These are phyloP conservation scores for Zygoascus bituminiphila DNA, from an alignment of 805 yeast species.

Conservation along the genomic window DNA sequence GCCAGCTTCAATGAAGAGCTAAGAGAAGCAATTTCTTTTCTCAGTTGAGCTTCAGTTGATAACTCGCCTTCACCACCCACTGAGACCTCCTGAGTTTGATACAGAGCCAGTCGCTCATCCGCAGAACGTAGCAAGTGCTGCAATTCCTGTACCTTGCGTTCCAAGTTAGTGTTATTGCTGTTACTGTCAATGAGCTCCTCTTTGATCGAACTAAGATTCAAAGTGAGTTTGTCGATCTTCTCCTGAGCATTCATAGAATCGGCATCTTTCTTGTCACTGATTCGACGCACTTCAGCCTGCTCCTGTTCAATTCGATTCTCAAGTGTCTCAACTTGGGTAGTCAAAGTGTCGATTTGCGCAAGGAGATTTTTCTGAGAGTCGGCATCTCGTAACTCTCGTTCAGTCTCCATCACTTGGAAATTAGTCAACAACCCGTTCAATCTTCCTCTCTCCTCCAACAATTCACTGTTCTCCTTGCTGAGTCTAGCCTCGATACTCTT, in stretches of 20 bases:
- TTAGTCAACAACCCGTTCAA: conserved; percentile 50
- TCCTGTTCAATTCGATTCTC: conserved; percentile 42
- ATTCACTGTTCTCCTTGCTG: conserved; percentile 41
- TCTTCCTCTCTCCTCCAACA: conserved; percentile 51
- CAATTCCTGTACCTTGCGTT: conserved; percentile 30
- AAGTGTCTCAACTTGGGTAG: conserved; percentile 36
- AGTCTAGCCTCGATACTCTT: conserved; percentile 42
- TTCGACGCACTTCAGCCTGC: conserved; percentile 43
- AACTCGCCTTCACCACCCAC: conserved; percentile 21
- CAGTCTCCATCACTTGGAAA: conserved; percentile 53
- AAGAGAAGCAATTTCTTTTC: conserved; percentile 26
- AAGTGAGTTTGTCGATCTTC: conserved; percentile 48
- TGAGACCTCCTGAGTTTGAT: conserved; percentile 27
- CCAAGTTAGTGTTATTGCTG: conserved; percentile 33
- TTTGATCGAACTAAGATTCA: conserved; percentile 36
- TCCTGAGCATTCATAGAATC: conserved; percentile 51
- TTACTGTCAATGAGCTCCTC: conserved; percentile 38
- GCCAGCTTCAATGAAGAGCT: conserved; percentile 39
- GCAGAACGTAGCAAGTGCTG: conserved; percentile 26
- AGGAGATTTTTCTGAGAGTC: conserved; percentile 44
- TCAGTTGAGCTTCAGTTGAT: conserved; percentile 18
- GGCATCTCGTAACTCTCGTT: conserved; percentile 45
- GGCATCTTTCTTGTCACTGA: conserved; percentile 46
- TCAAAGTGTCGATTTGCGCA: conserved; percentile 42
- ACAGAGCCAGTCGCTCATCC: conserved; percentile 21